Base-by-base conservation (phyloP, 805 yeast species). In the Yamadazyma sp. region DNA sequence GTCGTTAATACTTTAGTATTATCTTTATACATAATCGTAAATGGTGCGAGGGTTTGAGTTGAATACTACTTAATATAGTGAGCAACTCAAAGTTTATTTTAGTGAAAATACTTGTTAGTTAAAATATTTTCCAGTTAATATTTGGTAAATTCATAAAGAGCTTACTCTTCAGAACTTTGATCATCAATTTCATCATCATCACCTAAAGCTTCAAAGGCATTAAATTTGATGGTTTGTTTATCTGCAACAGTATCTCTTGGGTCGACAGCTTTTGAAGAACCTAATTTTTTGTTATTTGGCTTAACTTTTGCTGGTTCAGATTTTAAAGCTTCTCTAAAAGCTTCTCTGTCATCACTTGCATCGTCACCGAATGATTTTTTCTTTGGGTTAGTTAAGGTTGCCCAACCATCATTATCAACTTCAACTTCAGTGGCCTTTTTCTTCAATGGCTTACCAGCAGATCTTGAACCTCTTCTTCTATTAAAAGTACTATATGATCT, bases 351-450 rank as follows among this genome's bases (percentile, higher is more conserved):
- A 18, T 68, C 76, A 18, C 47, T 64, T 28, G 57, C 71, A 38
- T 71, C 76, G 36, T 70, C 75, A 47, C 77, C 78, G 39, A 75
- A 69, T 10, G 73, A 63, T 39, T 67, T 67, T 48, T 65, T 71
- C 30, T 66, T 62, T 48, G 69, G 65, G 35, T 70, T 62, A 15
- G 40, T 34, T 44, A 74, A 61, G 15, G 91, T 81, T 39, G 83
- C 83, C 91, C 93, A 85, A 30, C 94, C 94, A 43, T 85, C 91
- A 39, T 80, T 83, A 53, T 84, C 94, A 23, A 81, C 74, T 40
- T 65, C 70, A 39, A 65, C 66, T 30, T 69, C 65, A 37, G 68
- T 66, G 38, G 64, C 72, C 60, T 74, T 73, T 53, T 75, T 79
- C 53, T 80, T 73, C 52, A 80, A 70, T 49, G 69, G 70, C 36